Conservation (phyloP, 306 rosid genomes). For the Prunus padus region DNA sequence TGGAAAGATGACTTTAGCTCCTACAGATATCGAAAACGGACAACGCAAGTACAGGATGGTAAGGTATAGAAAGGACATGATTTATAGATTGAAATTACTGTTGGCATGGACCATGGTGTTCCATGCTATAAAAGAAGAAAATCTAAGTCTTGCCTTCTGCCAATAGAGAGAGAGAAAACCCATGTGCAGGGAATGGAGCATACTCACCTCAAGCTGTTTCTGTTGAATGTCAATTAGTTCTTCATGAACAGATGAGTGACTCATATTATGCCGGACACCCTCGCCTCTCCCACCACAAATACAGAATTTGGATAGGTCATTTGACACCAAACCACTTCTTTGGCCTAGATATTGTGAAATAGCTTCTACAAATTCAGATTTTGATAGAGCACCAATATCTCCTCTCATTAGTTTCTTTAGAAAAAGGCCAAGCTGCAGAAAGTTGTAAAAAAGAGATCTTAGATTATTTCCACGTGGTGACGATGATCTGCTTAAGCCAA, state of each 20-base stretch:
- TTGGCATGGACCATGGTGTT: too few species aligned
- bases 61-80: too few species aligned
- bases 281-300: conserved; percentile 65
- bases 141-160: background rate
- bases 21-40: conserved; percentile 32
- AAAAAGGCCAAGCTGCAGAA: conserved; percentile 68
- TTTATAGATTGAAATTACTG: too few species aligned
- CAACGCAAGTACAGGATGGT: background rate
- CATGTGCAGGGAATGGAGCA: background rate
- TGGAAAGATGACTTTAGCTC: conserved; percentile 58
- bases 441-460: conserved; percentile 12
- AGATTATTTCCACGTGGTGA: background rate
- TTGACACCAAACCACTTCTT: conserved; percentile 59
- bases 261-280: conserved; percentile 23
- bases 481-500: background rate
- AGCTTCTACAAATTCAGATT: conserved; percentile 64
- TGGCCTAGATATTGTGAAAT: conserved; percentile 62
- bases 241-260: conserved; percentile 36
- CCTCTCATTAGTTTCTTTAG: conserved; percentile 76
- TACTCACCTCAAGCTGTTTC: conserved; percentile 71
- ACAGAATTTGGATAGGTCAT: conserved; percentile 70
- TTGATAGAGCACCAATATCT: conserved; percentile 48
- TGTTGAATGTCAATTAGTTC: conserved; percentile 55
- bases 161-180: background rate
- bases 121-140: background rate